These are phyloP conservation scores for Aurantiochytrium sp. DNA, from an alignment of 108 stramenopile species.

Conservation along the genomic window DNA sequence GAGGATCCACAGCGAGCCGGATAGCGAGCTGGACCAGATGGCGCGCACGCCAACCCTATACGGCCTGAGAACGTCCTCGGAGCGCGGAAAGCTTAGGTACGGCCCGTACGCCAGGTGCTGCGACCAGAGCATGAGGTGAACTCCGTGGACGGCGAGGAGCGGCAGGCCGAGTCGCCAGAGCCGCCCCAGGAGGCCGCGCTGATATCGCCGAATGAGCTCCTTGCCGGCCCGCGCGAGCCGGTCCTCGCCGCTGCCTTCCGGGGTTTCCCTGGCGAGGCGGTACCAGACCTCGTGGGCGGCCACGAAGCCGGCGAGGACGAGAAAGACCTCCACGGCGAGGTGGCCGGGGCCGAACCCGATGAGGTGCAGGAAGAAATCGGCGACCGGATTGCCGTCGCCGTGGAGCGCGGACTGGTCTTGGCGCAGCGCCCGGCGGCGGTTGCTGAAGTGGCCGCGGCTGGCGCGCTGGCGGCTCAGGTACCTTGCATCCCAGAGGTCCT, in stretches of 20 bases:
- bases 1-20: background rate
- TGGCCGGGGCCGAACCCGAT: background rate
- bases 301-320: background rate
- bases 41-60: background rate
- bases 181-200: background rate
- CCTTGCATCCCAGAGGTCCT: background rate
- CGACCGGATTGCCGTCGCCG: background rate
- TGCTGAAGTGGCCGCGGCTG: background rate
- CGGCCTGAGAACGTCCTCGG: background rate
- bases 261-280: background rate
- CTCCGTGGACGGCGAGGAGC: background rate
- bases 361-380: background rate
- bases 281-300: background rate
- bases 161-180: conserved; percentile 7
- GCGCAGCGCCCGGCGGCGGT: background rate
- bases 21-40: background rate
- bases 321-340: background rate
- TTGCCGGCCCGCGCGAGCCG: background rate
- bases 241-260: background rate
- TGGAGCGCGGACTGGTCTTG: background rate
- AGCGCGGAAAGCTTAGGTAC: background rate
- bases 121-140: background rate
- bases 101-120: background rate
- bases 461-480: background rate
- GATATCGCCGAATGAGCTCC: background rate